Percentiles rank a stretch among this genome's conserved stretches.
These are phyloP conservation scores for Gracilaria gracilis DNA, from an alignment of 23 red algal species.

Conservation along the genomic window DNA sequence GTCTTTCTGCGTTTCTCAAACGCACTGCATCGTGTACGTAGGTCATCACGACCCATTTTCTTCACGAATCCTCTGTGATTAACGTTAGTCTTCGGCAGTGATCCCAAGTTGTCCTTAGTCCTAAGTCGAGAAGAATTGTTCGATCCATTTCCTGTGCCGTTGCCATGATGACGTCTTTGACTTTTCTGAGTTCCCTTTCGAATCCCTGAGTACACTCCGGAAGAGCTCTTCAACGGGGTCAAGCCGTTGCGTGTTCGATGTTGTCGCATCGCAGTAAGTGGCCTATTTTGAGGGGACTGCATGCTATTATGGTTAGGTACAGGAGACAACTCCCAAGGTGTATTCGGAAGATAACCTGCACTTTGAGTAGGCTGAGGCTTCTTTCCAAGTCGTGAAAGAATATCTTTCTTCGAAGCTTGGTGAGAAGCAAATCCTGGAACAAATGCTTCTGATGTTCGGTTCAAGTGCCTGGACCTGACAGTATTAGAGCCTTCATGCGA, in stretches of 20 bases:
- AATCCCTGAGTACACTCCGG: not conserved
- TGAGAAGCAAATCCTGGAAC: not conserved
- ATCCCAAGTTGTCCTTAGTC: not conserved
- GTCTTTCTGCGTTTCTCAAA: not conserved
- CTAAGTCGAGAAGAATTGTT: not conserved
- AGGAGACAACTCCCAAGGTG: not conserved
- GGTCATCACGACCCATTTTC: not conserved
- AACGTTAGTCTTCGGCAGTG: not conserved
- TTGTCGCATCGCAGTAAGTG: not conserved
- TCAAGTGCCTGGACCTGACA: not conserved
- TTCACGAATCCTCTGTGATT: conserved; percentile 39
- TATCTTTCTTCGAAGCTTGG: not conserved
- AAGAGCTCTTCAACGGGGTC: not conserved
- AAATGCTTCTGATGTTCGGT: not conserved
- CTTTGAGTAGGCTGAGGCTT: not conserved
- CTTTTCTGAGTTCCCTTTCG: not conserved
- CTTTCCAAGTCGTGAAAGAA: conserved; percentile 1
- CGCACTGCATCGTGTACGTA: not conserved
- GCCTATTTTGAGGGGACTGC: not conserved
- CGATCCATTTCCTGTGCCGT: not conserved
- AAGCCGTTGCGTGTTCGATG: not conserved
- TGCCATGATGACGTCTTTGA: not conserved
- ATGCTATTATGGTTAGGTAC: not conserved
- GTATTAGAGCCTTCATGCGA: not conserved
- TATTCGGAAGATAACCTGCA: not conserved